Evolutionary conservation across 2,329 filamentous ascomycete species (phyloP), one percentile per base, ranked within the genome.

Genomic region (Alternaria burnsii): DNA sequence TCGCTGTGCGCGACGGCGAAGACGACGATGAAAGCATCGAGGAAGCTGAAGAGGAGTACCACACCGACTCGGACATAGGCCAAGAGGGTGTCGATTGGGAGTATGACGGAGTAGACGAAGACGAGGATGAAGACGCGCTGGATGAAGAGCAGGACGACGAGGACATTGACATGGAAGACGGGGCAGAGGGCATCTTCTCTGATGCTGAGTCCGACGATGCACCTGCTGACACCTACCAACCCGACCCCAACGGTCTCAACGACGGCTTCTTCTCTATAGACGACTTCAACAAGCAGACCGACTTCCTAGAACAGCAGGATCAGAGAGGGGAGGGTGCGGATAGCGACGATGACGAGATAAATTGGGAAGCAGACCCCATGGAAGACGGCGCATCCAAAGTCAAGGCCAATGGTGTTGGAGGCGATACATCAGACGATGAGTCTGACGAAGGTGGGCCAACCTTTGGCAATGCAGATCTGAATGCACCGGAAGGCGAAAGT

Each of bases 201-300:
- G 77, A 79, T 9, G 83, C 85, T 1, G 83, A 85, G 3, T 69
- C 67, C 6, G 71, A 73, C 11, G 70, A 85, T 20, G 80, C 83
- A 44, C 77, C 82, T 5, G 78, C 80, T 1, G 85, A 85, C 50
- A 85, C 86, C 40, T 89, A 90, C 61, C 81, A 88, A 9, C 84
- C 89, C 69, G 93, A 98, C 72, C 88, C 89, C 4, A 85, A 95
- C 73, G 93, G 93, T 7, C 87, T 99, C 32, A 98, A 99, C 73
- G 95, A 99, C 74, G 94, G 93, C 5, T 99, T 99, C 82, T 99
- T 99, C 81, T 97, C 93, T 16, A 94, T 99, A 71, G 94, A 98
- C 72, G 89, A 96, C 61, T 99, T 99, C 86, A 99, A 99, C 83
- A 92, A 90, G 76, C 92, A 96, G 75, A 92, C 93, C 2, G 92